Conservation (phyloP, 2,329 filamentous ascomycete species). For the Paraphaeosphaeria sporulosa region DNA sequence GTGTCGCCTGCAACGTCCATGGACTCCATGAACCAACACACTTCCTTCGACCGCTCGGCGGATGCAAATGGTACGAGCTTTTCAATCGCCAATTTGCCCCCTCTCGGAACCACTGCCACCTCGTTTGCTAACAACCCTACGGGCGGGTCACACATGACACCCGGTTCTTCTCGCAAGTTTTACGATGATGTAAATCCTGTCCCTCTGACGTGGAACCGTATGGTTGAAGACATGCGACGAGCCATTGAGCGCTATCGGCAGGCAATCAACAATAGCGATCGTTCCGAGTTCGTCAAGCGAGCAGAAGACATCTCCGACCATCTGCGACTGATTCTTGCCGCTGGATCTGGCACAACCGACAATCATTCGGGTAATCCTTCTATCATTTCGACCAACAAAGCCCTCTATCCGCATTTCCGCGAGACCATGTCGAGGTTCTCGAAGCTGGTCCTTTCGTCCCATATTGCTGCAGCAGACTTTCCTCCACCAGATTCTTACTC, state of each 20-base stretch:
- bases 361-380: slow-evolving; percentile 98
- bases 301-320: slow-evolving; percentile 99
- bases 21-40: slow-evolving; percentile 82
- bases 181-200: slow-evolving; percentile 87
- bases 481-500: slow-evolving; percentile 91
- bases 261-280: slow-evolving; percentile 81
- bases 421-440: slow-evolving; percentile 99
- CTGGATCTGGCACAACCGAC: slow-evolving; percentile 95
- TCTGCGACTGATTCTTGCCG: slow-evolving; percentile 88
- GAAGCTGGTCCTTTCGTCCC: slow-evolving; percentile 97
- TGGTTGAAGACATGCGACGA: slow-evolving; percentile 91
- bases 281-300: slow-evolving; percentile 88
- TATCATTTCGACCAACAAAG: slow-evolving; percentile 99
- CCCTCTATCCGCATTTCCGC: slow-evolving; percentile 93
- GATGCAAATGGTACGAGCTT: slow-evolving; percentile 53
- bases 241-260: slow-evolving; percentile 90
- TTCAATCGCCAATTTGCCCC: slow-evolving; percentile 55
- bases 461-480: slow-evolving; percentile 96
- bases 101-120: slow-evolving; percentile 60
- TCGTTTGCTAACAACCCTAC: slow-evolving; percentile 62
- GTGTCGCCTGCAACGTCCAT: slow-evolving; percentile 88
- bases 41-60: slow-evolving; percentile 64
- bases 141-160: slow-evolving; percentile 52
- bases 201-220: slow-evolving; percentile 84
- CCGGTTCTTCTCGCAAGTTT: slow-evolving; percentile 77